Evolutionary conservation across 2,329 filamentous ascomycete genomes (phyloP), one percentile per base, ranked within the genome.

Genomic region (Aspergillus puulaauensis): DNA sequence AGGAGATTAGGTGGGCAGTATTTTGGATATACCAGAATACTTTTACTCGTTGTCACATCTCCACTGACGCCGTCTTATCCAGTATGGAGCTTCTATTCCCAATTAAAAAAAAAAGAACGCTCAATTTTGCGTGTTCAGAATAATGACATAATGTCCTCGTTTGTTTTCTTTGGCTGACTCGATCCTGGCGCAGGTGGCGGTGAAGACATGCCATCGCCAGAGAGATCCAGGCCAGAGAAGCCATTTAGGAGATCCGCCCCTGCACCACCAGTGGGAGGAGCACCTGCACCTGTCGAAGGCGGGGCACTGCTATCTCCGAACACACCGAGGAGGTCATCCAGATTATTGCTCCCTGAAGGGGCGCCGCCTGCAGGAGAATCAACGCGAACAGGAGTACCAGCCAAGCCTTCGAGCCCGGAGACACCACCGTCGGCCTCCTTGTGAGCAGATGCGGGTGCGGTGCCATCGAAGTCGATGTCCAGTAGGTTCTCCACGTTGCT

Each of bases 381-480:
- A 60, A 78, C 75, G 47, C 80, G 76, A 21, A 82, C 75, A n/a
- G 83, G 81, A 21, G 82, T 79, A 15, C 86, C 85, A 3, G 85
- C 86, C 37, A 81, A 69, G 17, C 79, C 79, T 68, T 81, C 79
- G 3, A 81, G 73, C 50, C 89, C 88, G 60, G 90, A 90, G 72
- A 91, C 80, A 56, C 87, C 88, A 58, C 74, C 74, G 76, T 73
- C 66, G 15, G 86, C 83, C 61, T 86, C 80, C 55, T 84, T 84
- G 64, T 93, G 89, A 52, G 91, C 83, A 12, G 90, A 93, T n/a
- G 95, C 93, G 3, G 93, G 93, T 3, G 90, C 93, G 3, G 90
- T 89, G 24, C 93, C 95, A 70, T 98, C 95, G 71, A 96, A 96
- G 75, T 96, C 92, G 68, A 96, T 96, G 69, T 99, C 95, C 56